Base-by-base conservation (phyloP, 2,329 filamentous ascomycete genomes). In the Tolypocladium capitatum region DNA sequence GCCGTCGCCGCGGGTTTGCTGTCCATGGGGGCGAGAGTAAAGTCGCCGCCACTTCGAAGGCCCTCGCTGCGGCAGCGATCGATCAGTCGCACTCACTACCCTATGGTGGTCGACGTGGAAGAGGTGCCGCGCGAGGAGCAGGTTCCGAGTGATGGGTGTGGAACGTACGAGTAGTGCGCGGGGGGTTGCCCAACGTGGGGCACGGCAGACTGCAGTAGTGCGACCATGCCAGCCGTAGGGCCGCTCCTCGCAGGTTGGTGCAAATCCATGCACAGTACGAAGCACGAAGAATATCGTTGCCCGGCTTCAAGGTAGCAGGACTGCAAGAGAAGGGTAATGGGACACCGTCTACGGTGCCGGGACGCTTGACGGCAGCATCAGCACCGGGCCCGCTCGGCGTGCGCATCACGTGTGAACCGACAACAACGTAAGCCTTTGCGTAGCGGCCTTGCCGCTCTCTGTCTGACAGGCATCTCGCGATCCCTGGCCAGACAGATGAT, bases 1-100 rank as follows among this genome's bases (percentile, higher is more conserved):
- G 36, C 41, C 28, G 41, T 21, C 27, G 46, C 34, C 14, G 36
- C 33, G 33, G 46, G 21, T 27, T 48, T 47, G 33, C 38, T 45
- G 24, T 51, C 49, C 51, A 51, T 50, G 27, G 11, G 14, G 38
- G 28, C 21, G 20, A 14, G 36, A 8, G 8, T 16, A 30, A 28
- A 42, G 34, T 38, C 24, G 24, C 16, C 16, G 38, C 24, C 9
- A 18, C 24, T 30, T 42, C 16, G 24, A 28, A 18, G 38, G 38
- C 24, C 38, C 38, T 42, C 24, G 38, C 38, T 30, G 38, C 16
- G 14, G 16, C 24, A 41, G 38, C 38, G 16, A 41, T 41, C 14
- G 9, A 10, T 16, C 24, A 30, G 38, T 18, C 38, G 24, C 38
- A n/a, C 24, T 18, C 38, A 27, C 24, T 18, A 28, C 21, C 38